A percentile compares a stretch with the other conserved stretches of the same genome.
Evolutionary conservation across 2,329 filamentous ascomycete species (phyloP).

Genomic region (Trichoderma semiorbis): DNA sequence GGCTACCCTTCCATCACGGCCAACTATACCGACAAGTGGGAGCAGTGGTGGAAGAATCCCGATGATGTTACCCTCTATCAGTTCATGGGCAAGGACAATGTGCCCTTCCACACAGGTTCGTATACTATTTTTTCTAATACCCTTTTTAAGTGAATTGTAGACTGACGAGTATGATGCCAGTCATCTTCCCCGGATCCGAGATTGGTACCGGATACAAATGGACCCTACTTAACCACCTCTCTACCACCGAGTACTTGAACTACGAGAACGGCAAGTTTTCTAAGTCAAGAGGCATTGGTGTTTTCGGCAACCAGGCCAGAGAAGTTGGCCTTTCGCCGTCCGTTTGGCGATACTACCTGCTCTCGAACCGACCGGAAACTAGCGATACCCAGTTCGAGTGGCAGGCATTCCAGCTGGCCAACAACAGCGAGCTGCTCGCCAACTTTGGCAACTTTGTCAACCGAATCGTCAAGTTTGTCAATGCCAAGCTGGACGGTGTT

Average conservation of each 20-base stretch:
- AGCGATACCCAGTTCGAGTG: slow-evolving; percentile 89
- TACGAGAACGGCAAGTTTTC: slow-evolving; percentile 90
- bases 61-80: slow-evolving; percentile 87
- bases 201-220: slow-evolving; percentile 80
- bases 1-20: slow-evolving; percentile 95
- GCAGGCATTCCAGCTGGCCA: slow-evolving; percentile 74
- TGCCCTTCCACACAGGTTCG: slow-evolving; percentile 68
- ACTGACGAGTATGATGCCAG: background rate
- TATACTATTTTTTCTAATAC: background rate
- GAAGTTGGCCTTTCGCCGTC: slow-evolving; percentile 80
- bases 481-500: slow-evolving; percentile 68
- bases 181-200: slow-evolving; percentile 82
- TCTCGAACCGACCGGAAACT: slow-evolving; percentile 80
- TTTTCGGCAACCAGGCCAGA: slow-evolving; percentile 86
- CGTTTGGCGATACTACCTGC: slow-evolving; percentile 91
- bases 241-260: slow-evolving; percentile 82
- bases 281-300: slow-evolving; percentile 84
- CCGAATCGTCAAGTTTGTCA: slow-evolving; percentile 70
- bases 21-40: slow-evolving; percentile 83
- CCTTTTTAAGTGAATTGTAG: background rate
- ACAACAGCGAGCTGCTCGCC: slow-evolving; percentile 84
- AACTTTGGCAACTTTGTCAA: slow-evolving; percentile 75
- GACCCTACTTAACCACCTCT: slow-evolving; percentile 86
- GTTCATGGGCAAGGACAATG: slow-evolving; percentile 78
- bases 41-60: slow-evolving; percentile 91